Evolutionary conservation across 495 filamentous ascomycete species (phyloP).

Genomic region (Talaromyces ruber): DNA sequence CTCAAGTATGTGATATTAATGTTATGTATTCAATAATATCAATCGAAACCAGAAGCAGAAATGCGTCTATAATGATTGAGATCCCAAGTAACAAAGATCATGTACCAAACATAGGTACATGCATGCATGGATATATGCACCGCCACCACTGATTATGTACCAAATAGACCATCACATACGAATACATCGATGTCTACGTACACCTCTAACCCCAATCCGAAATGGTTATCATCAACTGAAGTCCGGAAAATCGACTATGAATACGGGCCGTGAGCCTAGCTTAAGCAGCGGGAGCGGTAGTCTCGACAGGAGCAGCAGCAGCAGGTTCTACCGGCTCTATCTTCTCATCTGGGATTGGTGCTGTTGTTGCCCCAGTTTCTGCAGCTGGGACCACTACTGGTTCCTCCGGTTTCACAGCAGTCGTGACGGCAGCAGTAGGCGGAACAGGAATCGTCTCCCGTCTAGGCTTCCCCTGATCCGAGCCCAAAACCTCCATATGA

Average conservation of each 20-base stretch:
- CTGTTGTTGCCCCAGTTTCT: not conserved
- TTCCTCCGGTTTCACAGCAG: not conserved
- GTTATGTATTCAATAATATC: not conserved
- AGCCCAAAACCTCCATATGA: conserved; percentile 29
- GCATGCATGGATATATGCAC: not conserved
- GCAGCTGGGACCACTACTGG: not conserved
- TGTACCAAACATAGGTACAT: not conserved
- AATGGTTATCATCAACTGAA: not conserved
- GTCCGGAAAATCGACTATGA: not conserved
- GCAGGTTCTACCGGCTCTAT: not conserved
- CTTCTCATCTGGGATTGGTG: not conserved
- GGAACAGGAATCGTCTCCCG: conserved; percentile 24
- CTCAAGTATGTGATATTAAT: not conserved
- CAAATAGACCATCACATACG: no score
- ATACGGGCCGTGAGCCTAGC: not conserved
- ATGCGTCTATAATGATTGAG: not conserved
- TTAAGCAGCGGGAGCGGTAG: not conserved
- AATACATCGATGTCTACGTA: not conserved
- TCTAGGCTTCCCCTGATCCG: conserved; percentile 29
- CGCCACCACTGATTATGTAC: not conserved
- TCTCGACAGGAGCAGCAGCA: not conserved
- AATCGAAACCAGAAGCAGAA: not conserved
- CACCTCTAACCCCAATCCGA: not conserved
- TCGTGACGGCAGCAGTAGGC: not conserved
- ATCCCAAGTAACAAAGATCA: not conserved